Evolutionary conservation across 2,329 filamentous ascomycete species (phyloP), one percentile per base, ranked within the genome.

Genomic region (Neospermospora avenae): DNA sequence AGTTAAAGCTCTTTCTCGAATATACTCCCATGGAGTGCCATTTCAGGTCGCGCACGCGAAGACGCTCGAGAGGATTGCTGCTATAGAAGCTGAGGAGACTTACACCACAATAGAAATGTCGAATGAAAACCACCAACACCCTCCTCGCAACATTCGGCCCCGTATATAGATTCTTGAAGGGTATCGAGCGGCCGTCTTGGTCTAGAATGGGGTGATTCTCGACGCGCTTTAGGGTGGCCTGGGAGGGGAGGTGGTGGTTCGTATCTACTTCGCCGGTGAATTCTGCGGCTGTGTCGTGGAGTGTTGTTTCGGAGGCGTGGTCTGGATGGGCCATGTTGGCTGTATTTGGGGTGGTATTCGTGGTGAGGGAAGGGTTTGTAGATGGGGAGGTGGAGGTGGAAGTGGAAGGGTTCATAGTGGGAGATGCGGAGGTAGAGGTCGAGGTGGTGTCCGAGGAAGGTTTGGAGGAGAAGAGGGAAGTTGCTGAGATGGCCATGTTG

Each of bases 181-280:
- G 66, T 25, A 69, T 57, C 1, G 64, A 60, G 39, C 69, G 70
- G 3, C 73, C 71, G 55, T 74, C 69, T 16, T 62, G 49, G 56
- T 72, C 69, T 28, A 73, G 57, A 8, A 75, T 63, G 1, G 60
- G 60, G 57, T 71, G 57, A 20, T 70, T 62, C 63, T 83, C 81
- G 42, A 87, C 78, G 66, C 76, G 77, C 57, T 74, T 76, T 25
- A 87, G 71, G 3, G 76, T 77, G 57, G 78, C 76, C 20, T 71
- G 67, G 0, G 80, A 75, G 0, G 85, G 85, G 2, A 86, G 68
- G 39, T 81, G 77, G 68, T 87, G 78, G 69, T 79, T 81, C 11
- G 80, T 85, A 52, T 77, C 72, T 16, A 86, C 75, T 55, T 83
- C 77, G 63, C 83, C 84, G 10, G 79, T 75, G 68, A 86, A 86